These are phyloP conservation scores for Phoma herbarum DNA, from an alignment of 2,329 filamentous ascomycete genomes.

Conservation along the genomic window DNA sequence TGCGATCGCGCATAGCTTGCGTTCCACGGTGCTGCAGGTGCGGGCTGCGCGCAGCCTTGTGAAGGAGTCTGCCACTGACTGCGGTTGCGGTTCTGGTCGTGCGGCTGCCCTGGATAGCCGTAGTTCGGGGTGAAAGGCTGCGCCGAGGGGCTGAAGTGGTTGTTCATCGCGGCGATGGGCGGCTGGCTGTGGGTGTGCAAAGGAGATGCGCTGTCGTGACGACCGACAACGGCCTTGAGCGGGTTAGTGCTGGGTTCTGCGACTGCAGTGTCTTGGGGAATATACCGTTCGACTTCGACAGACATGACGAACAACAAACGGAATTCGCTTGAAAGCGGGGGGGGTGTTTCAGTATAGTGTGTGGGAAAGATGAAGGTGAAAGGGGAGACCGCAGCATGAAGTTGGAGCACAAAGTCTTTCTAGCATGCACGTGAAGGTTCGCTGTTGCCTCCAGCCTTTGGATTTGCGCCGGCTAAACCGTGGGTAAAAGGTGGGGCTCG, in stretches of 20 bases:
- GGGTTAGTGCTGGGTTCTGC: conserved; percentile 39
- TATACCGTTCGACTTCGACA: conserved; percentile 38
- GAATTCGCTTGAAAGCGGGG: conserved; percentile 22
- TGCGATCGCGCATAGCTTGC: conserved; percentile 17
- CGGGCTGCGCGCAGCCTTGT: conserved; percentile 16
- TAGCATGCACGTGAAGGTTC: conserved; percentile 16
- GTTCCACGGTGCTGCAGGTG: conserved; percentile 14
- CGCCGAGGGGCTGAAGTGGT: conserved; percentile 32
- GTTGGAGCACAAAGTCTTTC: conserved; percentile 5
- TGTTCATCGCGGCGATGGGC: conserved; percentile 33
- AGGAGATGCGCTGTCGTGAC: conserved; percentile 27
- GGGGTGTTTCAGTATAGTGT: conserved; percentile 1
- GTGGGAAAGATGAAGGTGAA: conserved; percentile 16
- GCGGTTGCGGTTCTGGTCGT: conserved; percentile 22
- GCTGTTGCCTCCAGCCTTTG: conserved; percentile 18
- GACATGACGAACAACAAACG: conserved; percentile 39
- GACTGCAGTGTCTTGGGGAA: conserved; percentile 35
- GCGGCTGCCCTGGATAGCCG: conserved; percentile 22
- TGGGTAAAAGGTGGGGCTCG: conserved; percentile 9
- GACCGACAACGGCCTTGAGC: conserved; percentile 35
- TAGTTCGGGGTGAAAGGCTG: conserved; percentile 30
- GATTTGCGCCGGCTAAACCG: conserved; percentile 21
- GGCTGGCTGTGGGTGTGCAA: conserved; percentile 17
- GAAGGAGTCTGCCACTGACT: conserved; percentile 14
- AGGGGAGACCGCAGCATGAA: conserved; percentile 20